Conservation (phyloP, 345 rosid species). For the Eucalyptus regnans region DNA sequence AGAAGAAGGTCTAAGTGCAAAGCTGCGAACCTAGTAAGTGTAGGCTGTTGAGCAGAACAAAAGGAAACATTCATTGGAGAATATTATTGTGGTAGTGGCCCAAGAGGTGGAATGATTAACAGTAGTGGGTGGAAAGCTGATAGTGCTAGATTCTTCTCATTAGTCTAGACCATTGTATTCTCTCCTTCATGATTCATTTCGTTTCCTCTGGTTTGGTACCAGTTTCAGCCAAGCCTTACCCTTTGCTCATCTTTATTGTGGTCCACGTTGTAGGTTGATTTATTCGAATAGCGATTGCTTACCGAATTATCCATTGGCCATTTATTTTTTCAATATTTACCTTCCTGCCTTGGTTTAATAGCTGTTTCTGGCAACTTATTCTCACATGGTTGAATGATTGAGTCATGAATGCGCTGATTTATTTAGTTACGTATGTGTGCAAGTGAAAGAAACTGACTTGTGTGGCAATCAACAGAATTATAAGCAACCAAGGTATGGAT, state of each 20-base stretch:
- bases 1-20: not conserved
- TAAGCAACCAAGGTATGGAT: not conserved
- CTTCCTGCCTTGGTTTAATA: not conserved
- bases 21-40: not conserved
- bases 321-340: not conserved
- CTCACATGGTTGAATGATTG: not conserved
- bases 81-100: not conserved
- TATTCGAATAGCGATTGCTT: not conserved
- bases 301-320: not conserved
- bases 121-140: not conserved
- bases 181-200: not conserved
- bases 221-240: not conserved
- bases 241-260: not conserved
- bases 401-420: not conserved
- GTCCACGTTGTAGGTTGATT: not conserved
- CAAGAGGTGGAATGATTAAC: not conserved
- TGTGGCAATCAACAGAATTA: not conserved
- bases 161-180: not conserved
- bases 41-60: not conserved
- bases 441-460: not conserved
- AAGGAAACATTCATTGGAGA: not conserved
- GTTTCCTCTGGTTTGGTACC: not conserved
- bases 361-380: not conserved
- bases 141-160: not conserved
- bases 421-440: not conserved